A percentile compares a stretch with the other conserved stretches of the same genome.
Conservation (phyloP, 805 yeast genomes). For the Wickerhamiella kurtzmanii region DNA sequence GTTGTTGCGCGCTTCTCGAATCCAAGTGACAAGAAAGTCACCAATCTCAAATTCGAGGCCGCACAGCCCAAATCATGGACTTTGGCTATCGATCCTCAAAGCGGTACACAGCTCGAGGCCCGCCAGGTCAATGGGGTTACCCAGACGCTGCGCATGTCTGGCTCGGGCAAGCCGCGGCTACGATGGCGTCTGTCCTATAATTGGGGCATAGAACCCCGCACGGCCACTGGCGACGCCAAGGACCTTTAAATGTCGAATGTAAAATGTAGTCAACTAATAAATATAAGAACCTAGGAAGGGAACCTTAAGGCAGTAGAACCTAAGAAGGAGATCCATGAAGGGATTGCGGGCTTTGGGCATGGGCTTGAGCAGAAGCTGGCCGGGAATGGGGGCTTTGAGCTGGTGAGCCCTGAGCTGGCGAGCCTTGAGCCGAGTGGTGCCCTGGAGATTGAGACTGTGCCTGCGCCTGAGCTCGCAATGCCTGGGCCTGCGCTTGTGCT, state of each 20-base stretch:
- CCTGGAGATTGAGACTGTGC: slow-evolving; percentile 15
- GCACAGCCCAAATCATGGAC: slow-evolving; percentile 59
- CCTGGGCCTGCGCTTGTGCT: slow-evolving; percentile 20
- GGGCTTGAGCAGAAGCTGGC: background rate
- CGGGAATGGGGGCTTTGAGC: background rate
- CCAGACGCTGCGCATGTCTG: slow-evolving; percentile 35
- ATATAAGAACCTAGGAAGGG: too few species aligned
- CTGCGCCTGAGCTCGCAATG: slow-evolving; percentile 13
- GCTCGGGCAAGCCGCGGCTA: slow-evolving; percentile 38
- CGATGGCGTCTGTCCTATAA: slow-evolving; percentile 60
- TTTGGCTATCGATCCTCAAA: slow-evolving; percentile 49
- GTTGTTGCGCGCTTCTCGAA: slow-evolving; percentile 44
- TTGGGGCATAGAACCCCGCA: slow-evolving; percentile 32
- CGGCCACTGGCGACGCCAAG: slow-evolving; percentile 32
- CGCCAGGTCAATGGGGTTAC: slow-evolving; percentile 36
- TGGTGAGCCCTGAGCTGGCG: background rate
- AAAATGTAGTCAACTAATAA: background rate
- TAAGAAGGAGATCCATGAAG: too few species aligned
- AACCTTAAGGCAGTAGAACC: too few species aligned
- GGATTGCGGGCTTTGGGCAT: too few species aligned
- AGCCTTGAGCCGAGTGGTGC: background rate
- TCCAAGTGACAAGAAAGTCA: slow-evolving; percentile 31
- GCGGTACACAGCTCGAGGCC: slow-evolving; percentile 39
- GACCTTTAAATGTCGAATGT: slow-evolving; percentile 4
- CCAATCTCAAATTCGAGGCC: slow-evolving; percentile 43